Evolutionary conservation across 805 yeast genomes (phyloP).

Genomic region (Myxozyma melibiosi): DNA sequence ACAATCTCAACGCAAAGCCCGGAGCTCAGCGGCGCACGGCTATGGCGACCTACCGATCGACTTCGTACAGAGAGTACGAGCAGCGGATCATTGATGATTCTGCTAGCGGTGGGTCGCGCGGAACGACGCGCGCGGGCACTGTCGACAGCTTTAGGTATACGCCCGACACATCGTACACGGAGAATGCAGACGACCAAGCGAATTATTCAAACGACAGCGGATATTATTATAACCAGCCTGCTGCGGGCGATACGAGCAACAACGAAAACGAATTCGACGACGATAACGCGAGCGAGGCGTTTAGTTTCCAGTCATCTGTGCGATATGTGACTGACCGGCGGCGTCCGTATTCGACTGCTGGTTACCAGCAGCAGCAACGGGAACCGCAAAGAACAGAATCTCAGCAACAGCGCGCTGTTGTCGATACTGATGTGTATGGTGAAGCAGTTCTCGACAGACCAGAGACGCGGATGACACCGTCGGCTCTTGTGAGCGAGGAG

Average conservation of each 20-base stretch:
- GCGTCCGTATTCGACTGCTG: neutral
- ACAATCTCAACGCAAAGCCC: slow-evolving; percentile 7
- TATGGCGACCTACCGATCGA: slow-evolving; percentile 20
- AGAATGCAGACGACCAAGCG: no score
- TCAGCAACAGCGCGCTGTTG: neutral
- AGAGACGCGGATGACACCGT: no score
- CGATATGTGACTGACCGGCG: neutral
- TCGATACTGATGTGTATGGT: no score
- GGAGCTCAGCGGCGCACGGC: slow-evolving; percentile 24
- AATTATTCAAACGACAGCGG: no score
- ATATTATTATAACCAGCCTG: no score
- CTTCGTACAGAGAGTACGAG: slow-evolving; percentile 11
- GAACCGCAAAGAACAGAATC: neutral
- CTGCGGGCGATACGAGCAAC: neutral
- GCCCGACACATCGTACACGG: no score
- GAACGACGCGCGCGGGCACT: no score
- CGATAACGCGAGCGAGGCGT: slow-evolving; percentile 2
- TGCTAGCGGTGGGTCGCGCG: no score
- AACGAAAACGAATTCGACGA: no score
- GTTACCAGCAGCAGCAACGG: neutral
- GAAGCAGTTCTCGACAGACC: no score
- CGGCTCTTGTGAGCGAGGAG: no score
- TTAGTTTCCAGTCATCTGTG: slow-evolving; percentile 1
- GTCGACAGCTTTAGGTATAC: no score
- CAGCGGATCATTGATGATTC: slow-evolving; percentile 4